Conservation (phyloP, 345 rosid species). For the Angophora floribunda region DNA sequence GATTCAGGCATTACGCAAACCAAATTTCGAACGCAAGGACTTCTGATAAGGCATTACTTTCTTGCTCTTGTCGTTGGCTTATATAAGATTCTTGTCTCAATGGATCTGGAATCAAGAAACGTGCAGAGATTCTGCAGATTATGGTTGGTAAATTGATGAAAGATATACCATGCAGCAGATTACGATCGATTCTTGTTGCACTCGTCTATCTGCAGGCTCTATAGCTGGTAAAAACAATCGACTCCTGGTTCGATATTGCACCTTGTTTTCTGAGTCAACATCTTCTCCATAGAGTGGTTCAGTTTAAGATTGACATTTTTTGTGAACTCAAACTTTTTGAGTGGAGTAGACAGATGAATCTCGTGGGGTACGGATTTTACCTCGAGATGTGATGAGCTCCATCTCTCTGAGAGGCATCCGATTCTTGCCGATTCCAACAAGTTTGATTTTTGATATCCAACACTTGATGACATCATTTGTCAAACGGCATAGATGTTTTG, state of each 20-base stretch:
- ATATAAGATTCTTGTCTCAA: neutral
- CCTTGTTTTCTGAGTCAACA: neutral
- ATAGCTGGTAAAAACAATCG: neutral
- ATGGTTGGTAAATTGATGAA: neutral
- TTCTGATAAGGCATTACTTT: neutral
- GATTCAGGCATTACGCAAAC: neutral
- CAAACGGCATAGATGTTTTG: neutral
- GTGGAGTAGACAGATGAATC: neutral
- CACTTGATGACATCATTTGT: neutral
- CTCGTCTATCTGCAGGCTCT: neutral
- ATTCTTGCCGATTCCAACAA: neutral
- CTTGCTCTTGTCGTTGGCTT: neutral
- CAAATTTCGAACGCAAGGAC: neutral
- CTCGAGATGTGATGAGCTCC: neutral
- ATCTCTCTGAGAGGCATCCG: neutral
- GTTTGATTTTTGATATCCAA: neutral
- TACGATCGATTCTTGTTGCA: neutral
- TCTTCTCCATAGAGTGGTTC: neutral
- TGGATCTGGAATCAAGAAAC: neutral
- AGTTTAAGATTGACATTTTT: neutral
- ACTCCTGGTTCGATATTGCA: neutral
- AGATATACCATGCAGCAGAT: neutral
- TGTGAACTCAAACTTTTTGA: neutral
- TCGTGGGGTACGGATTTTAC: fast-evolving
- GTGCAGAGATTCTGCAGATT: neutral